Evolutionary conservation across 805 yeast species (phyloP), one percentile per base, ranked within the genome.

Genomic region (Kockiozyma suomiensis): DNA sequence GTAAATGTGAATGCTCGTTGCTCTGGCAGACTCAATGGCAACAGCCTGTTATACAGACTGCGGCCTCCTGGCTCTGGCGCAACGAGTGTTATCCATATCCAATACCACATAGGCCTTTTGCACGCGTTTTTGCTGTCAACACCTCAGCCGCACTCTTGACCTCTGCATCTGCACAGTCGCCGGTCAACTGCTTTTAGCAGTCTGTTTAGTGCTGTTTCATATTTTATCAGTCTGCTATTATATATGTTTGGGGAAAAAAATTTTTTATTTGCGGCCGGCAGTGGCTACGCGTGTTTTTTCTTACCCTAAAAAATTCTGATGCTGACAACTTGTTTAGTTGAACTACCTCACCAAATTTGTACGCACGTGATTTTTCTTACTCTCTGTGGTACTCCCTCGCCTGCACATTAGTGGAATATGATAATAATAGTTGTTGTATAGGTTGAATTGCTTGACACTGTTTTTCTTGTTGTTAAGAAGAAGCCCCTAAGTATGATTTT

Each of bases 401-500:
- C 4, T 40, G 17, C 28, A 49, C 45, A 38, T 21, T 17, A 35
- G 41, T 21, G 25, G 19, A 17, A 28, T 23, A 32, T 53, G 42
- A 63, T 59, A 62, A 65, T 51, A 21, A 30, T 17, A n/a, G 40
- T 25, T 53, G 48, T n/a, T 26, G 6, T 19, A 10, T 33, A 66
- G 59, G 73, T 87, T 69, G 98, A 93, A 79, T 85, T 94, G 68
- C 75, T 91, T 64, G 99, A 93, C 73, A 93, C 99, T 28, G 82
- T 91, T 17, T 91, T 93, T 79, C 79, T 94, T 71, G 97, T 94
- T 49, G 81, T 93, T 73, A 90, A 90, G 78, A 87, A 89, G 80
- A 94, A 94, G 78, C 91, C 90, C 71, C 80, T 93, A 75, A 87
- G 66, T 62, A 57, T n/a, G 66, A 51, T 10, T n/a, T n/a, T n/a